Evolutionary conservation across 2,329 filamentous ascomycete genomes (phyloP).

Genomic region (Cyclaneusma minus): DNA sequence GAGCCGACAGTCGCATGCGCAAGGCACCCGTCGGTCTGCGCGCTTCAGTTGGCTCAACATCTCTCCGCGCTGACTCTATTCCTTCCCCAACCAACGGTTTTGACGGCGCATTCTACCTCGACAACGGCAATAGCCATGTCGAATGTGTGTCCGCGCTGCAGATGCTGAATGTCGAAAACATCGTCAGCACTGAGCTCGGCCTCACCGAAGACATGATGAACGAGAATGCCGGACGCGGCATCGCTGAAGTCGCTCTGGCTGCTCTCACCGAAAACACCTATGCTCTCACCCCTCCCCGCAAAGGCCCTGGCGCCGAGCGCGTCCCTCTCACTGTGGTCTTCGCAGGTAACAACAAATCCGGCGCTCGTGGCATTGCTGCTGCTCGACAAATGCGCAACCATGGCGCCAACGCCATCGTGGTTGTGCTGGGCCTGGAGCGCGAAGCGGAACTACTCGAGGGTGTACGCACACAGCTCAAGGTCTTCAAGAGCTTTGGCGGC

Average conservation of each 20-base stretch:
- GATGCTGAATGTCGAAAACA: conserved; percentile 85
- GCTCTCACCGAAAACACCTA: conserved; percentile 40
- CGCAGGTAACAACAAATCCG: conserved; percentile 90
- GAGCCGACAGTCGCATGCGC: conserved; percentile 18
- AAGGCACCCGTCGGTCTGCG: conserved; percentile 21
- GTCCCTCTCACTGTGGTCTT: conserved; percentile 46
- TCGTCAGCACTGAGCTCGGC: conserved; percentile 74
- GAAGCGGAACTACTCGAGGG: conserved; percentile 69
- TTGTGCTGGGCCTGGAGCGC: conserved; percentile 71
- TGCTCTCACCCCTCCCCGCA: too few relatives aligned
- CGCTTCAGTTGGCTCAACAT: conserved; percentile 8
- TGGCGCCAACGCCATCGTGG: conserved; percentile 65
- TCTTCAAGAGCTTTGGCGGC: conserved; percentile 73
- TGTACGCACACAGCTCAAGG: conserved; percentile 64
- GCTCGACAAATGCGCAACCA: conserved; percentile 78
- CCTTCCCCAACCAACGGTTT: conserved; percentile 5
- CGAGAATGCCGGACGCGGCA: conserved; percentile 78
- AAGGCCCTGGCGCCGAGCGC: conserved; percentile 13
- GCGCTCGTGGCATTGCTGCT: conserved; percentile 70
- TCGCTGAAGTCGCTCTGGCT: conserved; percentile 67
- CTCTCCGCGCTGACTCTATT: conserved; percentile 12
- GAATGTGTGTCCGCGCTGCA: conserved; percentile 59
- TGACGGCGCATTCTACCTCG: conserved; percentile 28
- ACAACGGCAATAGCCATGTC: conserved; percentile 38
- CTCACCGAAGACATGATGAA: conserved; percentile 81